A percentile compares a stretch with the other conserved stretches of the same genome.
These are phyloP conservation scores for Spathaspora sp. DNA, from an alignment of 1,139 yeast species.

Conservation along the genomic window DNA sequence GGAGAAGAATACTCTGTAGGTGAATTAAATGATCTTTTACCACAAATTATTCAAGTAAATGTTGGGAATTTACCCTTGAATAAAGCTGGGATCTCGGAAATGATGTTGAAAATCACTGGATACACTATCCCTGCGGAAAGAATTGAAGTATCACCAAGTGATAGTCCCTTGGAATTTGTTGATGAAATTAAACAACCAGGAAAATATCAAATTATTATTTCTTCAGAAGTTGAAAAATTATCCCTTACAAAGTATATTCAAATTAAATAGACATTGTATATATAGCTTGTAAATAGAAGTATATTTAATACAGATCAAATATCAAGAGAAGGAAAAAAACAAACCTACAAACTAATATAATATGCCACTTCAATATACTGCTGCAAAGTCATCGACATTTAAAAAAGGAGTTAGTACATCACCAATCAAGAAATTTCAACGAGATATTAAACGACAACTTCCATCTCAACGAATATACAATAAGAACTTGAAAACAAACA, in stretches of 20 bases:
- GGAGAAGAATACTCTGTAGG: conserved; percentile 22
- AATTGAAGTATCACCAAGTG: conserved; percentile 17
- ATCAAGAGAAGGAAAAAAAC: background rate
- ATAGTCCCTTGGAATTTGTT: conserved; percentile 14
- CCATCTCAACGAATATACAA: conserved; percentile 28
- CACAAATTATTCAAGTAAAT: conserved; percentile 24
- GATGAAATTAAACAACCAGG: conserved; percentile 28
- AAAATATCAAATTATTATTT: conserved; percentile 29
- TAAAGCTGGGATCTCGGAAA: conserved; percentile 23
- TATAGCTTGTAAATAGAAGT: conserved; percentile 4
- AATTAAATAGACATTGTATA: conserved; percentile 9
- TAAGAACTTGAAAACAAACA: conserved; percentile 14
- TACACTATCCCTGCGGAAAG: conserved; percentile 25
- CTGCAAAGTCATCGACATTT: conserved; percentile 42
- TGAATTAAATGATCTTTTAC: conserved; percentile 34
- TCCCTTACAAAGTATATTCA: conserved; percentile 9
- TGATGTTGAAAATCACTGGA: conserved; percentile 32
- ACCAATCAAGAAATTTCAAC: conserved; percentile 24
- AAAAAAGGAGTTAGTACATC: conserved; percentile 21
- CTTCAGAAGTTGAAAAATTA: conserved; percentile 22
- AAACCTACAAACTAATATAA: background rate
- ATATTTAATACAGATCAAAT: background rate
- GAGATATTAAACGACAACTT: conserved; percentile 23
- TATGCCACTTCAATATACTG: conserved; percentile 29
- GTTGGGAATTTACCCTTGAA: conserved; percentile 28